Evolutionary conservation across 2,329 filamentous ascomycete genomes (phyloP).

Genomic region (Penicillium glabrum): DNA sequence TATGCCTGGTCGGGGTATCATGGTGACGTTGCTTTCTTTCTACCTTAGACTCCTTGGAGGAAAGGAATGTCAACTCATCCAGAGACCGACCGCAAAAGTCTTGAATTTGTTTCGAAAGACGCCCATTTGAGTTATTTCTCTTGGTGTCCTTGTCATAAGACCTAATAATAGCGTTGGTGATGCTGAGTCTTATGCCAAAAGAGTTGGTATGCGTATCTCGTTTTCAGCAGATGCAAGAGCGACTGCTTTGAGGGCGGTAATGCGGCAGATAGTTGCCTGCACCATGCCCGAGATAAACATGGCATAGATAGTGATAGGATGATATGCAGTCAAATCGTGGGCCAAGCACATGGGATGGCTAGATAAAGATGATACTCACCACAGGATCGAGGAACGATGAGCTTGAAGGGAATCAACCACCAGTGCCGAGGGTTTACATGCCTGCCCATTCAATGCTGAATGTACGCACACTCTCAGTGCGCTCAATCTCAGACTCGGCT

Average conservation of each 20-base stretch:
- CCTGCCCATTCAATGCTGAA: conserved; percentile 94
- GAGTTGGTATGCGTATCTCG: not conserved
- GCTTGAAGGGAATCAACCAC: not conserved
- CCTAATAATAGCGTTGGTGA: not conserved
- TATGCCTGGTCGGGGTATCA: not conserved
- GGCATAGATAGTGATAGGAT: not conserved
- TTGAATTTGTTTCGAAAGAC: not conserved
- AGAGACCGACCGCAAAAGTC: not conserved
- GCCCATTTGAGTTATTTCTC: not conserved
- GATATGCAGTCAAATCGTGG: not conserved
- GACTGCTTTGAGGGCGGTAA: not conserved
- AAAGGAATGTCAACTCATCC: not conserved
- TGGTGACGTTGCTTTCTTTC: not conserved
- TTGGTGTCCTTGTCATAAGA: not conserved
- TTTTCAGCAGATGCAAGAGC: not conserved
- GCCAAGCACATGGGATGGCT: not conserved
- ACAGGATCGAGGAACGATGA: not conserved
- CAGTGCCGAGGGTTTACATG: conserved; percentile 59
- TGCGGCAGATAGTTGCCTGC: not conserved
- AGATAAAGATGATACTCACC: not conserved
- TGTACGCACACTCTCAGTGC: conserved; percentile 54
- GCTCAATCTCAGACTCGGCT: conserved; percentile 34
- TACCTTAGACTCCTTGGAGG: not conserved
- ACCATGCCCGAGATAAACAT: not conserved
- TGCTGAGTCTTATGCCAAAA: not conserved